Percentiles rank a stretch among this genome's conserved stretches.
Evolutionary conservation across 1,139 yeast genomes (phyloP).

Genomic region (Scheffersomyces segobiensis): DNA sequence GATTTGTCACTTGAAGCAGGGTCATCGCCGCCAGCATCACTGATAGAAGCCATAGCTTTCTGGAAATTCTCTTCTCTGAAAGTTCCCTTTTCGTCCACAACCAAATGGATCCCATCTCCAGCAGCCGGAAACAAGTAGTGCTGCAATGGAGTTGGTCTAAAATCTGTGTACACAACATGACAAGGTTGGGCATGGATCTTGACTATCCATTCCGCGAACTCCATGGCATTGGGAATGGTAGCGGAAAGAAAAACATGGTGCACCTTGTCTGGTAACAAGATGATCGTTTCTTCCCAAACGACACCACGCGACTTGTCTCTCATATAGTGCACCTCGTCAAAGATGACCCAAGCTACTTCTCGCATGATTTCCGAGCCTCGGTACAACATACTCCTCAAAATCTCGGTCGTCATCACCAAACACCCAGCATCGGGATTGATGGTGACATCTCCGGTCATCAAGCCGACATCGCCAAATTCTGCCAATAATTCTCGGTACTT

Average conservation of each 20-base stretch:
- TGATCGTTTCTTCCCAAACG: constrained; percentile 99
- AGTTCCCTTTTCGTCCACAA: constrained; percentile 94
- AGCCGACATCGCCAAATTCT: constrained; percentile 94
- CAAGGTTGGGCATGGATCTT: constrained; percentile 94
- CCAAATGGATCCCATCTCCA: constrained; percentile 96
- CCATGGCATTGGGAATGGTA: constrained; percentile 97
- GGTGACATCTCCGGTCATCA: constrained; percentile 97
- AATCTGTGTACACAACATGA: constrained; percentile 97
- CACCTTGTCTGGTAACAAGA: constrained; percentile 92
- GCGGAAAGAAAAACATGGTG: constrained; percentile 88
- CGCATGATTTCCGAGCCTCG: constrained; percentile 94
- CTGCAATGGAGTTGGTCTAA: constrained; percentile 97
- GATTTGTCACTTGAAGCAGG: constrained; percentile 58
- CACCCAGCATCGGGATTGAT: constrained; percentile 97
- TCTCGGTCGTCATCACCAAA: constrained; percentile 97
- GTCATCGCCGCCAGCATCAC: constrained; percentile 82
- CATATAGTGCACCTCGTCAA: constrained; percentile 96
- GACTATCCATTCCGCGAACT: constrained; percentile 98
- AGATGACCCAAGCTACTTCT: constrained; percentile 95
- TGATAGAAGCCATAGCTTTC: constrained; percentile 94
- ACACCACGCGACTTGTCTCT: constrained; percentile 97
- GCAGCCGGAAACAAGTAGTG: constrained; percentile 96
- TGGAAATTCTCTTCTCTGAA: constrained; percentile 98
- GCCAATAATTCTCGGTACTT: constrained; percentile 91
- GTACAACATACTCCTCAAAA: constrained; percentile 87